Evolutionary conservation across 495 filamentous ascomycete genomes (phyloP).

Genomic region (Hypoxylon crocopeplum): DNA sequence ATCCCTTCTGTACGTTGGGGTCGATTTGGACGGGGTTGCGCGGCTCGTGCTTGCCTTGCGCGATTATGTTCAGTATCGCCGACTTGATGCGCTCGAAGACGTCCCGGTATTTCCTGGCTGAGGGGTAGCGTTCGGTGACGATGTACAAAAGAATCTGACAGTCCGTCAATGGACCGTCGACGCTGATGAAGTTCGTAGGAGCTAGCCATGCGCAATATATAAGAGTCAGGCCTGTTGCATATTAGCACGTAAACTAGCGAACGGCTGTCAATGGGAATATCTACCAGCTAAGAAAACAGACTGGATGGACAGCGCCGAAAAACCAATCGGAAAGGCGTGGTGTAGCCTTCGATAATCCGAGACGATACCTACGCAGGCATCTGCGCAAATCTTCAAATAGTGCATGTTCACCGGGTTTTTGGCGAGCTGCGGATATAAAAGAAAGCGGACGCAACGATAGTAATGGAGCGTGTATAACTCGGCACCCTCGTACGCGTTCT

Average conservation of each 20-base stretch:
- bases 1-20: slow-evolving; percentile 32
- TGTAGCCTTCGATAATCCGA: slow-evolving; percentile 60
- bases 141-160: slow-evolving; percentile 63
- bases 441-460: slow-evolving; percentile 56
- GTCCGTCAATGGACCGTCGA: slow-evolving; percentile 39
- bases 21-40: slow-evolving; percentile 39
- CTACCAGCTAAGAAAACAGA: slow-evolving; percentile 63
- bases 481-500: slow-evolving; percentile 55
- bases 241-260: not conserved
- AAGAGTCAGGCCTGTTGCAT: slow-evolving; percentile 34
- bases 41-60: slow-evolving; percentile 41
- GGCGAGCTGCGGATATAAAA: slow-evolving; percentile 61
- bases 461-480: slow-evolving; percentile 62
- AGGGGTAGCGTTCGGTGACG: slow-evolving; percentile 59
- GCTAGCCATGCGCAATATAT: slow-evolving; percentile 45
- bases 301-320: slow-evolving; percentile 61
- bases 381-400: slow-evolving; percentile 59
- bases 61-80: slow-evolving; percentile 37
- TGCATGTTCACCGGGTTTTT: slow-evolving; percentile 56
- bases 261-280: not conserved
- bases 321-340: slow-evolving; percentile 59
- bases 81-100: slow-evolving; percentile 55
- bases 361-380: slow-evolving; percentile 58
- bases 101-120: slow-evolving; percentile 62
- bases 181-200: slow-evolving; percentile 28